These are phyloP conservation scores for Lasiodiplodia sp. DNA, from an alignment of 2,329 filamentous ascomycete species.

Conservation along the genomic window DNA sequence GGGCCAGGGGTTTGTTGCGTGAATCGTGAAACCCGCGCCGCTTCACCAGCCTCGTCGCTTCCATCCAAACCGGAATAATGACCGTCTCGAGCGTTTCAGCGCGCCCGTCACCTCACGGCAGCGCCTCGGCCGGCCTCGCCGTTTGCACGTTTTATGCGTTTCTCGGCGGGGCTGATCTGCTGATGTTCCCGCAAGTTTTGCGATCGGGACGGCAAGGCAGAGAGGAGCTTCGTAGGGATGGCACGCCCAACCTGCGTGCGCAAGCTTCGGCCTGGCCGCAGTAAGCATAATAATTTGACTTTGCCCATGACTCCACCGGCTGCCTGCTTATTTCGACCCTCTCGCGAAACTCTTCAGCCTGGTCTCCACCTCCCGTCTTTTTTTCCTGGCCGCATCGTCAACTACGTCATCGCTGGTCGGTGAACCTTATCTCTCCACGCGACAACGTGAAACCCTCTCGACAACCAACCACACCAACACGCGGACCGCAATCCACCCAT, in stretches of 20 bases:
- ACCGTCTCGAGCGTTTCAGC: conserved; percentile 11
- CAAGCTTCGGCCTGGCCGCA: background rate
- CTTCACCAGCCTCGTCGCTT: conserved; percentile 9
- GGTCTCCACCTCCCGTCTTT: background rate
- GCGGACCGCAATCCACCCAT: background rate
- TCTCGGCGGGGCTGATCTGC: conserved; percentile 3
- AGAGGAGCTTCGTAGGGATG: background rate
- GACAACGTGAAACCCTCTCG: conserved; percentile 24
- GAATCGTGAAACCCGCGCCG: conserved; percentile 19
- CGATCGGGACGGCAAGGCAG: background rate
- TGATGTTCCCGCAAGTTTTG: background rate
- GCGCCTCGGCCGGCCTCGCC: background rate
- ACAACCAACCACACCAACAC: conserved; percentile 39
- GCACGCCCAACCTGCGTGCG: background rate
- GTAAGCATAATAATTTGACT: conserved; percentile 26
- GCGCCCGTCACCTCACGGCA: background rate
- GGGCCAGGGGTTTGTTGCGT: background rate
- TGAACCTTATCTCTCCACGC: background rate
- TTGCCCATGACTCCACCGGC: background rate
- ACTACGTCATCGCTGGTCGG: background rate
- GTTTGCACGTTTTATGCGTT: background rate
- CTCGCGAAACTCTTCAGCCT: background rate
- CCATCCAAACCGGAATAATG: conserved; percentile 8
- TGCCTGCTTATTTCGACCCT: conserved; percentile 22
- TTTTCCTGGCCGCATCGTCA: too few species aligned